A percentile compares a stretch with the other conserved stretches of the same genome.
Evolutionary conservation across 176 grass and related monocot genomes (phyloP).

Genomic region (Rhynchospora breviuscula): DNA sequence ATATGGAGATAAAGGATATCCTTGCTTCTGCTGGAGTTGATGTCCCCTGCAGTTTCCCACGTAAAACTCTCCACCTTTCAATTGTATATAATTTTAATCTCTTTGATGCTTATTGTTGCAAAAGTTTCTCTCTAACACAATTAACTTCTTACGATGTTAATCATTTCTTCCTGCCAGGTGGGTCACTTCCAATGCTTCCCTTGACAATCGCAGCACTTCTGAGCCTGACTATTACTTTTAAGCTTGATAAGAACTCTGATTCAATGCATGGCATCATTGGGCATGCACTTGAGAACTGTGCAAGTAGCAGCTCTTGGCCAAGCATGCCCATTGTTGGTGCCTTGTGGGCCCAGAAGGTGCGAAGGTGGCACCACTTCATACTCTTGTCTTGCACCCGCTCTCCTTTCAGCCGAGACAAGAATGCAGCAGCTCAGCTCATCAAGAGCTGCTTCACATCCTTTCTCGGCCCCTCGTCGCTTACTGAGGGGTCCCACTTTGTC

Average conservation of each 20-base stretch:
- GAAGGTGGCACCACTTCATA: constrained; percentile 68
- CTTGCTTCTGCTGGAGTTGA: constrained; percentile 72
- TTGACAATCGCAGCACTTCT: constrained; percentile 70
- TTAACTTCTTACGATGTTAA: constrained; percentile 5
- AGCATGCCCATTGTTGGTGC: constrained; percentile 65
- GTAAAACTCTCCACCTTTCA: constrained; percentile 13
- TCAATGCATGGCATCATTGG: constrained; percentile 41
- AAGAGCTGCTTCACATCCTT: constrained; percentile 80
- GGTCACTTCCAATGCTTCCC: constrained; percentile 60
- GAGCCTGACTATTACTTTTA: constrained; percentile 75
- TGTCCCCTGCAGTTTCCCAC: constrained; percentile 50
- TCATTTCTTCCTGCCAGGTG: constrained; percentile 29
- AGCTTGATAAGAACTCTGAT: constrained; percentile 45
- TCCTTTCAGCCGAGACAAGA: constrained; percentile 51
- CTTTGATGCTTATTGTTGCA: not conserved
- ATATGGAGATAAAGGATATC: constrained; percentile 65
- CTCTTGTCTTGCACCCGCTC: constrained; percentile 44
- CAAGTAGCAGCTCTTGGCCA: constrained; percentile 65
- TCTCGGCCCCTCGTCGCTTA: constrained; percentile 37
- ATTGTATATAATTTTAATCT: not conserved
- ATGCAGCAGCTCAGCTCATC: constrained; percentile 57
- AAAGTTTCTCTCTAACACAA: not conserved
- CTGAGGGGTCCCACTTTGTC: constrained; percentile 26
- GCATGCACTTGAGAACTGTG: constrained; percentile 62
- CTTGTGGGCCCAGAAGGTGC: constrained; percentile 71